Evolutionary conservation across 495 filamentous ascomycete genomes (phyloP), one percentile per base, ranked within the genome.

Genomic region (Staphylotrichum longicolle): DNA sequence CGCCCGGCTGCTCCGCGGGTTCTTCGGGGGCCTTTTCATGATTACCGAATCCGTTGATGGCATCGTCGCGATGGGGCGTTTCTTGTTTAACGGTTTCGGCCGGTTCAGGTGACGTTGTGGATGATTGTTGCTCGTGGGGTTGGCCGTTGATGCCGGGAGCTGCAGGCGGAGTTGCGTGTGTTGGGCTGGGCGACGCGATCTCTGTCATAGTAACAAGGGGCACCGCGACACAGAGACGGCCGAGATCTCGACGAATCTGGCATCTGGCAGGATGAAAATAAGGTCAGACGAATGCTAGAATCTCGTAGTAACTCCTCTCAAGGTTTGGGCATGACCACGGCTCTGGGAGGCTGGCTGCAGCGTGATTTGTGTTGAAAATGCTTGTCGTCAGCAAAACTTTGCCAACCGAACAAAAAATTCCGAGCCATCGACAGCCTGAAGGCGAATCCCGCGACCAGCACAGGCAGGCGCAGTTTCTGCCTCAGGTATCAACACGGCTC

Each of bases 191-290:
- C 71, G 76, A 77, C 77, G 78, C 77, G 77, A 64, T 76, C 73
- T 73, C 74, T 68, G 77, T 77, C 77, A 79, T 80, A 77, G 75
- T 74, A 71, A 72, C 74, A 68, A 68, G 69, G 66, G 75, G 72
- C 69, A 71, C 66, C 62, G 64, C 65, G 70, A 70, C 61, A 69
- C 63, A 61, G 63, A 64, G 66, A 70, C 68, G 72, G 72, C 87
- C 85, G 81, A 78, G 79, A 85, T 83, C 83, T 83, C 82, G 78
- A 82, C 80, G 82, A 85, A 82, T 81, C 74, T 78, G 71, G 78
- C 80, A 83, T 88, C 73, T 80, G 83, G 76, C 69, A 69, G 57
- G 68, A 68, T 75, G 72, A 88, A 85, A 83, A 75, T 71, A 77
- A 79, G 77, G 84, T 92, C 88, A 84, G 80, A 73, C 68, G 77